Evolutionary conservation across 169 alveolate genomes (phyloP), one percentile per base, ranked within the genome.

Genomic region (Plasmodium blacklocki): DNA sequence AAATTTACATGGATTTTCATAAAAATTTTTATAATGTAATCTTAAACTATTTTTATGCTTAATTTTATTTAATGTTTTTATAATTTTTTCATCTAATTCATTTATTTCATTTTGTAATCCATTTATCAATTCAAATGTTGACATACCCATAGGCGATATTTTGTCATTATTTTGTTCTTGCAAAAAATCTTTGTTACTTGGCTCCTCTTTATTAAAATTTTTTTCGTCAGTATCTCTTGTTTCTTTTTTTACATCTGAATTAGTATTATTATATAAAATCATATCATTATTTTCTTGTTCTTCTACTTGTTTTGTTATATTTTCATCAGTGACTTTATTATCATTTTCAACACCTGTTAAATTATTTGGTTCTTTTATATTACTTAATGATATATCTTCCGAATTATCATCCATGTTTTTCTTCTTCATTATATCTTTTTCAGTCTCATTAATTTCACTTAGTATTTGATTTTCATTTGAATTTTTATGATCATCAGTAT

Each of bases 1-100:
- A 83, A 83, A 83, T 70, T 43, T 73, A 68, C 91, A 83, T 67
- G 91, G 91, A 49, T 83, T 68, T 83, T 83, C 91, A 83, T 59
- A 83, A 68, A 83, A 83, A 54, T 68, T 67, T 63, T 63, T 83
- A 50, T 83, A 83, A 68, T 67, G 83, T 83, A 83, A 19, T 63
- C 83, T 83, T 83, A 83, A 39, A 73, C 74, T 59, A 67, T 83
- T 83, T 68, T 83, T 83, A 32, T 83, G 83, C 58, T 68, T 68
- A 45, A 83, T 83, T 68, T 83, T 83, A 68, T 73, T 54, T 68
- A 83, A 63, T 56, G 70, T 83, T 60, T 83, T 68, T 52, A 83
- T 68, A 83, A 83, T 83, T 3, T 68, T 45, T 23, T 83, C 83
- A 83, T 83, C 85, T n/a, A 83, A 56, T 60, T 39, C 56, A 12